phyloP scores from a whole-genome alignment of 805 yeast genomes.

The Starmerella cellae region DNA sequence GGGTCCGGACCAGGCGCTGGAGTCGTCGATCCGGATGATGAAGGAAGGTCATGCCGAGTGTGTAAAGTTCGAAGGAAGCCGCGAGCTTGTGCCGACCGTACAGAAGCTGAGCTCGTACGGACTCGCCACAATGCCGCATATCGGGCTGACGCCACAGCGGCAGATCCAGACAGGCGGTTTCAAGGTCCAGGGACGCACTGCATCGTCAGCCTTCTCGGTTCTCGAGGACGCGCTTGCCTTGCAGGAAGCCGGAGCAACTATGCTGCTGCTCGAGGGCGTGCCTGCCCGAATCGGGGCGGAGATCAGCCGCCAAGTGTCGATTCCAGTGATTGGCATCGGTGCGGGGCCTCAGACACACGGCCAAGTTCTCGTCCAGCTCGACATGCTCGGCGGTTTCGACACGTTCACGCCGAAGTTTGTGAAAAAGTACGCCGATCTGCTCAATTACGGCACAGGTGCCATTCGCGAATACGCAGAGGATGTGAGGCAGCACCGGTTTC shows the following conservation, averaged over 20 bases:
- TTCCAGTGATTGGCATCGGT: conserved; percentile 93
- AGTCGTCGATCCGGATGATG: conserved; percentile 42
- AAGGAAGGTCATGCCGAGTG: conserved; percentile 48
- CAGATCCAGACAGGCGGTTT: conserved; percentile 72
- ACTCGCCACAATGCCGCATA: conserved; percentile 81
- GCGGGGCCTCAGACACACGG: conserved; percentile 79
- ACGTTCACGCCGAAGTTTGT: conserved; percentile 58
- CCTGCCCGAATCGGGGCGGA: conserved; percentile 58
- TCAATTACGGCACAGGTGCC: conserved; percentile 38
- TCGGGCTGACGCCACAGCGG: conserved; percentile 86
- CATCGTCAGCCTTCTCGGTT: conserved; percentile 41
- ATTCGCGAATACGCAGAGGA: conserved; percentile 45
- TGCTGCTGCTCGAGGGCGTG: conserved; percentile 70
- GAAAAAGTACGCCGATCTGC: conserved; percentile 47
- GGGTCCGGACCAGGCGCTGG: conserved; percentile 48
- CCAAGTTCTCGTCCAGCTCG: conserved; percentile 81
- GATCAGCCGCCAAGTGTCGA: conserved; percentile 43
- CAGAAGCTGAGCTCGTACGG: conserved; percentile 50
- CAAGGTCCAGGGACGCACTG: conserved; percentile 63
- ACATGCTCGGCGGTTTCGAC: conserved; percentile 54
- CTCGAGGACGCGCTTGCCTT: conserved; percentile 55
- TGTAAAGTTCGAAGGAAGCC: conserved; percentile 76
- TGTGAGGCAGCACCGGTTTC: conserved; percentile 45
- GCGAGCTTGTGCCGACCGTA: conserved; percentile 42
- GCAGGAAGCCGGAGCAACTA: conserved; percentile 63